phyloP scores from a whole-genome alignment of 2,329 filamentous ascomycete genomes.

The Penicillium glabrum region DNA sequence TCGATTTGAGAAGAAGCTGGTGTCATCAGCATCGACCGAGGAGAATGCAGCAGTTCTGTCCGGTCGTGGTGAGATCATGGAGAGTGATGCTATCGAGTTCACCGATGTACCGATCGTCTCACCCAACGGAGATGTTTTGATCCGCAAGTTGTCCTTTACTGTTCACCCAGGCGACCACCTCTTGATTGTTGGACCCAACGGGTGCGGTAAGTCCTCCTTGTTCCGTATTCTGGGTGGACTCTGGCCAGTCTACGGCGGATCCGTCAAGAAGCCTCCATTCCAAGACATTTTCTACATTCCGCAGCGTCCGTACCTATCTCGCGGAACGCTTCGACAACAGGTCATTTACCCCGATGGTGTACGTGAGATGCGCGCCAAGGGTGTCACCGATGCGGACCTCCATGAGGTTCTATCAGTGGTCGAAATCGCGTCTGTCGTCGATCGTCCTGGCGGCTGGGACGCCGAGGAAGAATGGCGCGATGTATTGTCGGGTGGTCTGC shows the following conservation, averaged over 20 bases:
- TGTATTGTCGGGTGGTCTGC: constrained; percentile 84
- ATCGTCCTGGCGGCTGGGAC: constrained; percentile 81
- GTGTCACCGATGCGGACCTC: constrained; percentile 79
- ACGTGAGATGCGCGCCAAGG: constrained; percentile 81
- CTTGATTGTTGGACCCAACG: constrained; percentile 93
- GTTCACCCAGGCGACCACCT: constrained; percentile 86
- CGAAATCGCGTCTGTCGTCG: constrained; percentile 78
- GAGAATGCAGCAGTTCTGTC: constrained; percentile 80
- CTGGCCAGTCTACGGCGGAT: constrained; percentile 97
- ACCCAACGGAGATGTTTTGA: constrained; percentile 90
- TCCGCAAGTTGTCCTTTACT: constrained; percentile 81
- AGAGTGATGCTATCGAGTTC: constrained; percentile 83
- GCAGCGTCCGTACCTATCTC: constrained; percentile 88
- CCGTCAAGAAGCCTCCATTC: constrained; percentile 85
- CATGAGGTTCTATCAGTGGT: constrained; percentile 73
- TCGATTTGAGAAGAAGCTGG: constrained; percentile 93
- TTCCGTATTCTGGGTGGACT: constrained; percentile 95
- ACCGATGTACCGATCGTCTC: constrained; percentile 91
- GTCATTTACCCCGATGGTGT: constrained; percentile 93
- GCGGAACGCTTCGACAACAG: constrained; percentile 90
- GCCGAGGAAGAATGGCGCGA: constrained; percentile 96
- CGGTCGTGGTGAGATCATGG: constrained; percentile 76
- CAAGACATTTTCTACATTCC: constrained; percentile 98
- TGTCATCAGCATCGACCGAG: constrained; percentile 80
- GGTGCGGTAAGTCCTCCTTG: constrained; percentile 92